These are phyloP conservation scores for Aquilaria yunnanensis DNA, from an alignment of 345 rosid species.

Conservation along the genomic window DNA sequence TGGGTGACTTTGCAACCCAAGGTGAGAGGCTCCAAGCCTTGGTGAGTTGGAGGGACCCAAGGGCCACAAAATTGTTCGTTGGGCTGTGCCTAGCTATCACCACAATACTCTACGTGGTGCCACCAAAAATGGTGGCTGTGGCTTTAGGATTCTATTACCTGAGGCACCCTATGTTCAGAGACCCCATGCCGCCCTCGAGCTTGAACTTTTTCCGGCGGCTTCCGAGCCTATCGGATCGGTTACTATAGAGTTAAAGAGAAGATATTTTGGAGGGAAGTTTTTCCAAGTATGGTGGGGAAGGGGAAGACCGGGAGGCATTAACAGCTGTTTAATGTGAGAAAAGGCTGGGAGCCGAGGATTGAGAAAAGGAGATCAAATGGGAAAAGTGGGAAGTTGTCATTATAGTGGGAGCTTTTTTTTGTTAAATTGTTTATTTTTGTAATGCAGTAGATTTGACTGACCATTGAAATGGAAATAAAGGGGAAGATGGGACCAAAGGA, in stretches of 20 bases:
- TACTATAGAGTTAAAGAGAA: constrained; percentile 46
- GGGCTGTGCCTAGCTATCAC: constrained; percentile 75
- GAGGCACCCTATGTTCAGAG: constrained; percentile 94
- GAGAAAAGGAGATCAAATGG: constrained; percentile 1
- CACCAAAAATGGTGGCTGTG: constrained; percentile 95
- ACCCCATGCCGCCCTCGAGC: constrained; percentile 87
- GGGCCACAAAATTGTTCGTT: constrained; percentile 86
- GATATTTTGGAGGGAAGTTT: constrained; percentile 7
- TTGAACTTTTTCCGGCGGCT: constrained; percentile 90
- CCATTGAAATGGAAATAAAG: constrained; percentile 28
- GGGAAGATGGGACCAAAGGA: constrained; percentile 12
- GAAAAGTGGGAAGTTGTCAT: constrained; percentile 16
- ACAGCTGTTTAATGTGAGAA: constrained; percentile 18
- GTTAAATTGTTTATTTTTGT: neutral
- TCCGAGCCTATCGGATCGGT: constrained; percentile 84
- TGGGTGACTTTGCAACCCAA: constrained; percentile 95
- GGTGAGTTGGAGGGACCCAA: constrained; percentile 98
- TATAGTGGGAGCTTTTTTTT: neutral
- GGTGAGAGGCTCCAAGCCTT: constrained; percentile 88
- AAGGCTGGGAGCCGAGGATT: constrained; percentile 2
- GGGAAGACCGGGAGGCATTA: neutral
- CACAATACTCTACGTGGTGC: constrained; percentile 58
- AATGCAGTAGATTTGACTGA: constrained; percentile 17
- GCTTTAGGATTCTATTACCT: constrained; percentile 91
- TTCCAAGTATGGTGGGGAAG: constrained; percentile 11